Conservation (phyloP, 108 stramenopile genomes). For the Epithemia pelagica region DNA sequence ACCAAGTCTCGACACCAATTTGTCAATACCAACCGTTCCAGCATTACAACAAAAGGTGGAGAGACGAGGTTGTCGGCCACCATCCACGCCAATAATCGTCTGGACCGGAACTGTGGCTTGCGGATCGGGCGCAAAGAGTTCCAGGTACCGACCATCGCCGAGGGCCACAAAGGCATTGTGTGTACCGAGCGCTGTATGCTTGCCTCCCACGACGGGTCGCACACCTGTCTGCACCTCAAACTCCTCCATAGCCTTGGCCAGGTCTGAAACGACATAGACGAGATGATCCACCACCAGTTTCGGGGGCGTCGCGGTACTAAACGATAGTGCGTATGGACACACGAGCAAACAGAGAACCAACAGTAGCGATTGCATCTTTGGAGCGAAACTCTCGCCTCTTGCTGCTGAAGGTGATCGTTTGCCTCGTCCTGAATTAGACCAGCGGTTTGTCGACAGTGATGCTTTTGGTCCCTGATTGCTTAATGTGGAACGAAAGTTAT, state of each 20-base stretch:
- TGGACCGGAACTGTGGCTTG: background rate
- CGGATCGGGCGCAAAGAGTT: slow-evolving; percentile 6
- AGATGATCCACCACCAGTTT: background rate
- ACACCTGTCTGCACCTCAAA: slow-evolving; percentile 2
- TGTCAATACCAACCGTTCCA: background rate
- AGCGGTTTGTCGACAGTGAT: no score
- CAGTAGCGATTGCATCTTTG: no score
- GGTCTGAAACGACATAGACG: background rate
- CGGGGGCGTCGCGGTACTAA: background rate
- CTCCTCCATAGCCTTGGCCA: background rate
- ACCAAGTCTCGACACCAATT: background rate
- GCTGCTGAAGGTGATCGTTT: no score
- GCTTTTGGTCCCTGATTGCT: no score
- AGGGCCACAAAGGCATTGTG: slow-evolving; percentile 7
- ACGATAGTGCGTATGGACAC: no score
- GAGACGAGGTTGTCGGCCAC: background rate
- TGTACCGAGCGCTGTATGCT: background rate
- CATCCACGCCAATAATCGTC: slow-evolving; percentile 5
- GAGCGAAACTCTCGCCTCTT: no score
- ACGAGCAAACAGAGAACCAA: no score
- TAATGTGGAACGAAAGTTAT: no score
- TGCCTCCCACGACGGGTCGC: background rate
- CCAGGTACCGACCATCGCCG: background rate
- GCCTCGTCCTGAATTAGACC: no score
- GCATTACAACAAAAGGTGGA: slow-evolving; percentile 2